Evolutionary conservation across 2,329 filamentous ascomycete genomes (phyloP).

Genomic region (Hypoxylon sp.): DNA sequence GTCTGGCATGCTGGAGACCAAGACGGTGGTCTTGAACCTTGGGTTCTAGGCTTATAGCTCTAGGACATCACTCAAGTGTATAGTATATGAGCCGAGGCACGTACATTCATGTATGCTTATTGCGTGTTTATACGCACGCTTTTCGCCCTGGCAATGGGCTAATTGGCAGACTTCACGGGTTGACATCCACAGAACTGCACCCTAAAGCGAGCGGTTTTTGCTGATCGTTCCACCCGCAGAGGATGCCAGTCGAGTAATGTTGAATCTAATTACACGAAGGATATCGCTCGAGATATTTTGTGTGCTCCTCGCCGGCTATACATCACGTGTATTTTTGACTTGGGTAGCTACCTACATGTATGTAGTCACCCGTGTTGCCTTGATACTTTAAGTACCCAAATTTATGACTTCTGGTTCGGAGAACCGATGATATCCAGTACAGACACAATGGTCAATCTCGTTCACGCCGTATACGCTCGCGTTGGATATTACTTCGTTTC

Average conservation of each 20-base stretch:
- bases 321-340: not conserved
- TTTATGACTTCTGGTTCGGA: not conserved
- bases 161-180: not conserved
- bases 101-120: constrained; percentile 9
- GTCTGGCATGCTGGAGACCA: constrained; percentile 22
- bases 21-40: constrained; percentile 25
- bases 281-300: not conserved
- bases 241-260: not conserved
- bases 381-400: not conserved
- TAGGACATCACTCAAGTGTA: constrained; percentile 31
- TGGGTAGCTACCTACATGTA: not conserved
- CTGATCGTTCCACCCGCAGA: not conserved
- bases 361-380: not conserved
- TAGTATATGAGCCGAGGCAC: constrained; percentile 27
- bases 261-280: constrained; percentile 2
- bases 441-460: not conserved
- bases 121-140: constrained; percentile 18
- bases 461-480: not conserved
- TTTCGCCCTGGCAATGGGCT: constrained; percentile 5
- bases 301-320: not conserved
- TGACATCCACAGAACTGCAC: not conserved
- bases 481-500: too few relatives aligned
- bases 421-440: not conserved
- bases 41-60: constrained; percentile 20
- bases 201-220: not conserved